A percentile compares a stretch with the other conserved stretches of the same genome.
Conservation (phyloP, 768 basidiomycete species). For the Agaricus bisporus region DNA sequence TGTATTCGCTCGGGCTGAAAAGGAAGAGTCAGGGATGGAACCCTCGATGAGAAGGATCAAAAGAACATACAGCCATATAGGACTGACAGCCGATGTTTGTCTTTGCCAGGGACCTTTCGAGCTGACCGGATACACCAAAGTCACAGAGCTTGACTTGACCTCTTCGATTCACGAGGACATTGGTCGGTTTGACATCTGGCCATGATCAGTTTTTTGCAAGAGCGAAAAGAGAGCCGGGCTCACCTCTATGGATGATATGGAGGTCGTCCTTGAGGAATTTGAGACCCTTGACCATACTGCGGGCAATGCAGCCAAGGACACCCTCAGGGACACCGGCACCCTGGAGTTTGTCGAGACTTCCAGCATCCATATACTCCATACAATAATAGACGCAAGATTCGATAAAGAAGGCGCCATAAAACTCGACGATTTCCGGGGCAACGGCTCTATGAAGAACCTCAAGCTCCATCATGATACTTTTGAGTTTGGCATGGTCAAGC, state of each 20-base stretch:
- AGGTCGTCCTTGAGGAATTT: constrained; percentile 94
- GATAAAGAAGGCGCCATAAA: constrained; percentile 98
- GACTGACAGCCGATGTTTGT: constrained; percentile 99
- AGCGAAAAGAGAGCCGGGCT: neutral
- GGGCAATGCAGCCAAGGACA: constrained; percentile 78
- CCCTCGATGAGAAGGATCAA: neutral
- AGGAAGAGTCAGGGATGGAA: neutral
- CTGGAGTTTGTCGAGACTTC: constrained; percentile 83
- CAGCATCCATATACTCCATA: constrained; percentile 99
- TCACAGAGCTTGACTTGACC: constrained; percentile 95
- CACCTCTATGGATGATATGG: constrained; percentile 65
- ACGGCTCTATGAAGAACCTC: constrained; percentile 94
- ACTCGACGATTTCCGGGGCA: constrained; percentile 91
- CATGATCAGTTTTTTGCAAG: constrained; percentile 3
- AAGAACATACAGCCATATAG: constrained; percentile 86
- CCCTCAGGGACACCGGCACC: constrained; percentile 64
- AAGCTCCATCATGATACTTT: constrained; percentile 97
- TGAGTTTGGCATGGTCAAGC: constrained; percentile 87
- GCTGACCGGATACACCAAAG: constrained; percentile 97
- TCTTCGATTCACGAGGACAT: constrained; percentile 83
- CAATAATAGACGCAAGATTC: constrained; percentile 99
- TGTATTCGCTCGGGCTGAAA: constrained; percentile 90
- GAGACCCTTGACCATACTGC: constrained; percentile 80
- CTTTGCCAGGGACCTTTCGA: constrained; percentile 93
- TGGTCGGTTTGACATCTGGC: constrained; percentile 88